Evolutionary conservation across 495 filamentous ascomycete species (phyloP).

Genomic region (Melanomma pulvis-pyrius): DNA sequence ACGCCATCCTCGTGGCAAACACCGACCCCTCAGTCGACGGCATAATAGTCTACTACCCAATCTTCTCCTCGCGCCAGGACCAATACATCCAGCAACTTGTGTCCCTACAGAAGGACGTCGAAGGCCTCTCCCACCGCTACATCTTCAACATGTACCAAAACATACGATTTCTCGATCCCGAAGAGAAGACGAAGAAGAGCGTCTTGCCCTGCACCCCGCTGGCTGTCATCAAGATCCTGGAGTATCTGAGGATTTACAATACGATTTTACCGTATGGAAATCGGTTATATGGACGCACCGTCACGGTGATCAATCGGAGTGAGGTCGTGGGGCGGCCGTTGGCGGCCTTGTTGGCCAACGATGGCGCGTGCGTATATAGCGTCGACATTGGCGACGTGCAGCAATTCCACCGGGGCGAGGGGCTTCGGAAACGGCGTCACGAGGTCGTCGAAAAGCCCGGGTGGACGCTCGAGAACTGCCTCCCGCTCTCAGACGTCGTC

Average conservation of each 20-base stretch:
- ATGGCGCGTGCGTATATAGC: constrained; percentile 91
- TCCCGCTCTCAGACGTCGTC: constrained; percentile 88
- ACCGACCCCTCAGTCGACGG: constrained; percentile 76
- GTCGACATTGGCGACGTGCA: constrained; percentile 93
- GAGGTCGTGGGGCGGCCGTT: constrained; percentile 94
- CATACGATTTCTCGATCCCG: constrained; percentile 84
- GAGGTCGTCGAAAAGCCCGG: constrained; percentile 79
- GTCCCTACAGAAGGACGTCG: constrained; percentile 86
- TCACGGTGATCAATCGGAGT: constrained; percentile 91
- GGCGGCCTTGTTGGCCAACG: constrained; percentile 93
- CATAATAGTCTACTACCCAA: constrained; percentile 98
- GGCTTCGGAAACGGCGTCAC: constrained; percentile 78
- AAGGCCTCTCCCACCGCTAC: constrained; percentile 90
- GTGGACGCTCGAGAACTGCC: constrained; percentile 74
- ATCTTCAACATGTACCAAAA: constrained; percentile 99
- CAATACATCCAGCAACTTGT: constrained; percentile 96
- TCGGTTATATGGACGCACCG: constrained; percentile 83
- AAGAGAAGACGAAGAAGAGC: constrained; percentile 73
- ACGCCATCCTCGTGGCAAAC: constrained; percentile 81
- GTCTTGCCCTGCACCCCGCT: constrained; percentile 95
- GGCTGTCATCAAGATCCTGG: constrained; percentile 93
- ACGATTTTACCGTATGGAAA: constrained; percentile 93
- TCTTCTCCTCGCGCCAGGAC: constrained; percentile 87
- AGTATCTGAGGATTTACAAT: constrained; percentile 95
- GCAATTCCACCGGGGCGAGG: constrained; percentile 83